A percentile compares a stretch with the other conserved stretches of the same genome.
phyloP scores from a whole-genome alignment of 371 early-diverging fungal species.

The Mortierella sp. region DNA sequence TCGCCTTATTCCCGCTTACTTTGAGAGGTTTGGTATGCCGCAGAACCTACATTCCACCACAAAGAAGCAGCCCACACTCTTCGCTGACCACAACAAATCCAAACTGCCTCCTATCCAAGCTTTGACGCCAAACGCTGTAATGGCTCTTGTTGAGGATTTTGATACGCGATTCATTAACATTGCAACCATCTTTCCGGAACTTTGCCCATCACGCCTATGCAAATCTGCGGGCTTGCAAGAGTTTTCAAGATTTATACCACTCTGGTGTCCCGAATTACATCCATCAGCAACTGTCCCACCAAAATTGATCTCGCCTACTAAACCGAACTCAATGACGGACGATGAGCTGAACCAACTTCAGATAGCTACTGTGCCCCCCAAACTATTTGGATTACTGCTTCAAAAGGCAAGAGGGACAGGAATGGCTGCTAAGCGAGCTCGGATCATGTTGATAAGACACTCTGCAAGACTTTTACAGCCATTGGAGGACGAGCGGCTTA shows the following conservation, averaged over 20 bases:
- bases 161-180: slow-evolving; percentile 9
- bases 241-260: not conserved
- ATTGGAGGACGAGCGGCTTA: not conserved
- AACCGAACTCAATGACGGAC: not conserved
- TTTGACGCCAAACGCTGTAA: not conserved
- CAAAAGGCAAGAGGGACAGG: not conserved
- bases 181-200: not conserved
- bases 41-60: not conserved
- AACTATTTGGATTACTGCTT: not conserved
- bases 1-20: slow-evolving; percentile 12
- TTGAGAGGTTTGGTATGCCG: not conserved
- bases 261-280: slow-evolving; percentile 1
- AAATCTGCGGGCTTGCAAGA: not conserved
- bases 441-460: not conserved
- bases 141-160: not conserved
- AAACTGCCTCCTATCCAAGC: not conserved
- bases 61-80: not conserved
- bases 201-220: slow-evolving; percentile 5
- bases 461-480: not conserved
- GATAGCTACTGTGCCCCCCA: not conserved
- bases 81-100: not conserved
- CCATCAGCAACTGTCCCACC: not conserved
- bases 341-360: not conserved
- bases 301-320: not conserved
- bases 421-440: slow-evolving; percentile 7